Base-by-base conservation (phyloP, 805 yeast genomes). In the Ogataea ramenticola region DNA sequence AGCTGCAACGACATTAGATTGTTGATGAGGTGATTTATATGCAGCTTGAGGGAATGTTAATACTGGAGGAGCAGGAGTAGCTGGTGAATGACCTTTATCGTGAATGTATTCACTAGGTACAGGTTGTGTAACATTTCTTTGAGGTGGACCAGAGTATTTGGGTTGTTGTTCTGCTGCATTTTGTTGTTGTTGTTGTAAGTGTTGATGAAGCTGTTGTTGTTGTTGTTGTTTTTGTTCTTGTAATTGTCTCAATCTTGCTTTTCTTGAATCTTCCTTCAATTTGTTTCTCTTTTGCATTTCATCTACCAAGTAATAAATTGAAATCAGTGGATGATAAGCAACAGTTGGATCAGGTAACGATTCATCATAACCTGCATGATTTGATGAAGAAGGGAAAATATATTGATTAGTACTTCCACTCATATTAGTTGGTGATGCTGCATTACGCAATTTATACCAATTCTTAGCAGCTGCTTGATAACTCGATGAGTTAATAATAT, bases 311-410 rank as follows among this genome's bases (percentile, higher is more conserved):
- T 78, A 83, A 60, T 93, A 93, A 33, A 91, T 82, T 7, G 96
- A 87, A 12, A 91, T 66, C 49, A 90, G 70, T 0, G 99, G 98
- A 64, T 90, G 95, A 61, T 76, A 90, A 1, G 90, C 91, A 43
- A 75, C 71, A 1, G 96, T 86, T 15, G 98, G 97, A 62, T 88
- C 93, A 2, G 79, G 74, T 17, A 72, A 57, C 12, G 50, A 44
- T 17, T 47, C 44, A 44, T 60, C 57, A 45, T 54, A 62, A 61
- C 35, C 62, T 61, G 48, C 8, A 9, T 32, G 10, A 32, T 19
- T 7, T 32, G 19, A 17, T n/a, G 10, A 24, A 24, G 27, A 24
- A 24, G 27, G 27, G 27, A 24, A 24, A 10, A 24, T 6, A 24
- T 7, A 24, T 7, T 24, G 27, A 24, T 10, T 24, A n/a, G n/a